These are phyloP conservation scores for Aspergillus thermomutatus DNA, from an alignment of 2,329 filamentous ascomycete genomes.

Conservation along the genomic window DNA sequence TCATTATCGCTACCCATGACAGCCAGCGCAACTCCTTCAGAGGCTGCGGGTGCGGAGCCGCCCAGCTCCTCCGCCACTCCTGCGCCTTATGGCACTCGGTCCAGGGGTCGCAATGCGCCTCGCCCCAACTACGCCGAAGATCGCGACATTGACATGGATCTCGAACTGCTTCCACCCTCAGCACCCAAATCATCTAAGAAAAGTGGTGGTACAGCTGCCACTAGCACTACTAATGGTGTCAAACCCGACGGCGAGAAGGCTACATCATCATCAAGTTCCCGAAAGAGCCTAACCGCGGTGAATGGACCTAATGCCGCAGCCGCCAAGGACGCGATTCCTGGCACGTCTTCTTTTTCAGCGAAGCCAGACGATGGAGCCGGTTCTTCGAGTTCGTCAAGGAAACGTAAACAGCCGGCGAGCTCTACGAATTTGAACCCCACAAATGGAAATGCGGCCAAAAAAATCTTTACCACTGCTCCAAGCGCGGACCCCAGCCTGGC, in stretches of 20 bases:
- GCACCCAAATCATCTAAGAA: conserved; percentile 31
- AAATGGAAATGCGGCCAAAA: conserved; percentile 30
- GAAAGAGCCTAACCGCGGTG: conserved; percentile 37
- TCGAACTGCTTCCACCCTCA: conserved; percentile 55
- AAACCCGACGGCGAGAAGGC: conserved; percentile 38
- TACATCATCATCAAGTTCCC: conserved; percentile 35
- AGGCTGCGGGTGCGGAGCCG: conserved; percentile 33
- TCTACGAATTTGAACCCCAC: conserved; percentile 33
- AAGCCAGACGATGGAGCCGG: conserved; percentile 42
- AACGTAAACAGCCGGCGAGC: conserved; percentile 71
- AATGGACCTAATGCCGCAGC: conserved; percentile 27
- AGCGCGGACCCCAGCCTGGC: conserved; percentile 28
- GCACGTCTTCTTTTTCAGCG: conserved; percentile 58
- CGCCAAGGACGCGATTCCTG: conserved; percentile 51
- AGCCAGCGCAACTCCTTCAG: conserved; percentile 41
- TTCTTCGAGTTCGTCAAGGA: conserved; percentile 61
- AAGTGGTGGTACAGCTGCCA: conserved; percentile 22
- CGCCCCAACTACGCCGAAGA: conserved; percentile 96
- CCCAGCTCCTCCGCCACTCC: conserved; percentile 49
- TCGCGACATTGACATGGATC: conserved; percentile 85
- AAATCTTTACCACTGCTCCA: conserved; percentile 36
- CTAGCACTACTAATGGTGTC: conserved; percentile 28
- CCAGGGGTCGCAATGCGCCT: conserved; percentile 78
- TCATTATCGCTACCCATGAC: conserved; percentile 43
- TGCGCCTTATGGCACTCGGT: conserved; percentile 85